Conservation (phyloP, 257 asterid species). For the Mentha longifolia region DNA sequence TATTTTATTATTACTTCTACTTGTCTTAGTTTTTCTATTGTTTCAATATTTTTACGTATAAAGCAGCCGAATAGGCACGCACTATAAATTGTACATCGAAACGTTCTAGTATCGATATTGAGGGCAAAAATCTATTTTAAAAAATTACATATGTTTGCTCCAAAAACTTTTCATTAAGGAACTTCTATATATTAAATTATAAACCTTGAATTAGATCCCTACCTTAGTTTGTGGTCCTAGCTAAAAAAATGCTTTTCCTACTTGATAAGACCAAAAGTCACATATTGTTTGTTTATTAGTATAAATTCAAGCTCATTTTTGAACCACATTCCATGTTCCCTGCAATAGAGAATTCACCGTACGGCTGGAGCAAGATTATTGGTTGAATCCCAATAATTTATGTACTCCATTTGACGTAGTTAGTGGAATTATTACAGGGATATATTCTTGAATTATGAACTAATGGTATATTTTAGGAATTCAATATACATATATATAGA, state of each 20-base stretch:
- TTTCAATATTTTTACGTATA: too few relatives aligned
- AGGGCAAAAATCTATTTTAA: not conserved
- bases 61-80: too few relatives aligned
- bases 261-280: constrained; percentile 38
- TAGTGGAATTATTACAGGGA: constrained; percentile 37
- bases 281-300: constrained; percentile 23
- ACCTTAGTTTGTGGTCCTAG: constrained; percentile 43
- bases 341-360: constrained; percentile 29
- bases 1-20: too few relatives aligned
- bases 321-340: constrained; percentile 45
- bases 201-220: constrained; percentile 34
- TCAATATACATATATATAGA: constrained; percentile 29
- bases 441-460: constrained; percentile 41
- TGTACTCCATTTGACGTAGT: constrained; percentile 18
- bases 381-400: constrained; percentile 26
- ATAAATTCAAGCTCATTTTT: constrained; percentile 16
- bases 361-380: constrained; percentile 14
- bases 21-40: too few relatives aligned
- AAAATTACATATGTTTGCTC: not conserved
- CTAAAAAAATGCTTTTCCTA: constrained; percentile 32
- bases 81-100: too few relatives aligned
- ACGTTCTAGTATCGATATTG: not conserved
- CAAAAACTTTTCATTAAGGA: not conserved
- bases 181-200: not conserved
- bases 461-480: constrained; percentile 17